phyloP scores from a whole-genome alignment of 2,329 filamentous ascomycete species.

The Aureobasidium sp. region DNA sequence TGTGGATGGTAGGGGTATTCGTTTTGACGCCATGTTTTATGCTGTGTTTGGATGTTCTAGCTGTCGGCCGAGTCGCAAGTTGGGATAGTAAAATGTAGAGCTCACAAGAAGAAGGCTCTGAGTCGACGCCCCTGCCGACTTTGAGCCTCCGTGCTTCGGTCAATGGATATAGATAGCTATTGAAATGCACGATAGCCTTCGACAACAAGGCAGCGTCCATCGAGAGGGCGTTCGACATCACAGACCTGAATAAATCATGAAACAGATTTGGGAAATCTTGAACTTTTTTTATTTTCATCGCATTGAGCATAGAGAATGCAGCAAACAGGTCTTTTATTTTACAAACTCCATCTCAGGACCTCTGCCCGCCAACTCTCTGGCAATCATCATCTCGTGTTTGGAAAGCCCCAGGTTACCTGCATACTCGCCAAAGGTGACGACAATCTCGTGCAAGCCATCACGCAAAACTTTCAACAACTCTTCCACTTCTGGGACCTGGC shows the following conservation, averaged over 20 bases:
- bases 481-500: conserved; percentile 58
- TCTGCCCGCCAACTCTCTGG: conserved; percentile 50
- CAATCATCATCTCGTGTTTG: conserved; percentile 63
- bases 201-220: neutral
- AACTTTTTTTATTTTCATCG: neutral
- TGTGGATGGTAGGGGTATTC: too few species aligned
- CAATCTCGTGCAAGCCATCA: conserved; percentile 56
- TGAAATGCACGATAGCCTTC: too few species aligned
- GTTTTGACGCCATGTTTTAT: too few species aligned
- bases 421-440: conserved; percentile 69
- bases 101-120: too few species aligned
- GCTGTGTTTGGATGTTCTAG: too few species aligned
- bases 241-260: neutral
- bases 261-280: neutral
- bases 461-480: conserved; percentile 59
- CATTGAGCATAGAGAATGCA: neutral
- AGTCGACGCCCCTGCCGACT: neutral
- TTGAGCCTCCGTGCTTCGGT: too few species aligned
- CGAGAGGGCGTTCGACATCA: neutral
- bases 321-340: neutral
- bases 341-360: conserved; percentile 20
- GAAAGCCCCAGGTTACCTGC: conserved; percentile 62
- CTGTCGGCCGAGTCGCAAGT: too few species aligned
- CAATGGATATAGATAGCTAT: too few species aligned
- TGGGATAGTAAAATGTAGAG: too few species aligned